phyloP scores from a whole-genome alignment of 495 filamentous ascomycete genomes.

The Chaetomidium leptoderma region DNA sequence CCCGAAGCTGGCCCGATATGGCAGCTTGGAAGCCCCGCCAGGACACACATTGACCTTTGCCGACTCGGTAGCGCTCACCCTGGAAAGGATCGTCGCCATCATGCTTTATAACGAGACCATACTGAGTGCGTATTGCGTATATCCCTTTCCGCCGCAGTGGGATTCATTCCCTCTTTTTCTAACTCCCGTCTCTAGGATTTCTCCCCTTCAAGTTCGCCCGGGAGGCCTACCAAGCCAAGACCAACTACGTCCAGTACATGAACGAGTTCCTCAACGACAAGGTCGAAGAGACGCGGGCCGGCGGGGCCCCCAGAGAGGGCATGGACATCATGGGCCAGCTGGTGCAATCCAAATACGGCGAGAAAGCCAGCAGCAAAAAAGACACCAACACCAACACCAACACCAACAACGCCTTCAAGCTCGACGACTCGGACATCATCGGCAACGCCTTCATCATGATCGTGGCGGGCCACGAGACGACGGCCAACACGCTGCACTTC shows the following conservation, averaged over 20 bases:
- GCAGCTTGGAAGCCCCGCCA: slow-evolving; percentile 39
- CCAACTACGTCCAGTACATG: slow-evolving; percentile 63
- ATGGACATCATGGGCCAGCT: slow-evolving; percentile 64
- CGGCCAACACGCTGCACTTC: slow-evolving; percentile 63
- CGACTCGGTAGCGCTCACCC: slow-evolving; percentile 47
- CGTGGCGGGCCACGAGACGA: slow-evolving; percentile 69
- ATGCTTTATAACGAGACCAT: slow-evolving; percentile 49
- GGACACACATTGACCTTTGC: slow-evolving; percentile 60
- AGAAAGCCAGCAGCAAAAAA: slow-evolving; percentile 14
- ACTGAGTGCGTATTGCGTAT: slow-evolving; percentile 29
- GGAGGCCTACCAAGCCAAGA: slow-evolving; percentile 46
- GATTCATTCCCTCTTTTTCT: too few relatives aligned
- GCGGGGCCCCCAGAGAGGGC: slow-evolving; percentile 43
- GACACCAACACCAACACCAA: slow-evolving; percentile 17
- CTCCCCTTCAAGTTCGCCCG: slow-evolving; percentile 51
- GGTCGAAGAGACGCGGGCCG: slow-evolving; percentile 45
- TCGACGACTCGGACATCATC: slow-evolving; percentile 58
- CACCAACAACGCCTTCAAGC: slow-evolving; percentile 21
- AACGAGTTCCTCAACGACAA: slow-evolving; percentile 56
- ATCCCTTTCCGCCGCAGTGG: too few relatives aligned
- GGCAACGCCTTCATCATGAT: slow-evolving; percentile 70
- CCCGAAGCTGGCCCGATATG: slow-evolving; percentile 41
- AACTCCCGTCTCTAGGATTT: slow-evolving; percentile 7
- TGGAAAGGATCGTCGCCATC: slow-evolving; percentile 53
- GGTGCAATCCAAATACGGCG: slow-evolving; percentile 43